These are phyloP conservation scores for Fraxinus latifolia DNA, from an alignment of 305 asterid species.

Conservation along the genomic window DNA sequence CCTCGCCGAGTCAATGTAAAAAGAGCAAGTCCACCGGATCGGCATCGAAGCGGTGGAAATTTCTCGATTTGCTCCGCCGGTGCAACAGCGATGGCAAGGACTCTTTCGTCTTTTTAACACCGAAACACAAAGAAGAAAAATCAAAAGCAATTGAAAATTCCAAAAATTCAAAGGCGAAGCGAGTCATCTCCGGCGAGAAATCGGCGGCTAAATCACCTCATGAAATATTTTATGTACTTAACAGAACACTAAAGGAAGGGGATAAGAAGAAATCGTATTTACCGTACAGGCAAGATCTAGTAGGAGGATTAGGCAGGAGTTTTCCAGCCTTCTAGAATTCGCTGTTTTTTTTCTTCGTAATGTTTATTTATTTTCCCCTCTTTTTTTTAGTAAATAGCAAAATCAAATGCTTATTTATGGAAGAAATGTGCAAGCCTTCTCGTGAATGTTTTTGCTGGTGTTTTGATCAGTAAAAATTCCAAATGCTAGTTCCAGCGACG, in stretches of 20 bases:
- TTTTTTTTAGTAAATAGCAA: no score
- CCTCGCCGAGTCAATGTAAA: conserved; percentile 41
- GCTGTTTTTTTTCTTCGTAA: not conserved
- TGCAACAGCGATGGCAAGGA: conserved; percentile 86
- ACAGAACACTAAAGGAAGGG: conserved; percentile 50
- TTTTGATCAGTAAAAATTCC: not conserved
- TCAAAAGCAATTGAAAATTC: conserved; percentile 7
- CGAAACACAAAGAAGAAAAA: conserved; percentile 36
- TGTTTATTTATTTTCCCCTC: not conserved
- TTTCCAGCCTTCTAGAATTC: conserved; percentile 33
- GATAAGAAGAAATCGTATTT: conserved; percentile 69
- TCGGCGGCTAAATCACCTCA: conserved; percentile 46
- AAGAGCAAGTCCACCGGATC: conserved; percentile 91
- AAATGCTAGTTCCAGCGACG: not conserved
- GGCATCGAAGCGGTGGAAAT: conserved; percentile 64
- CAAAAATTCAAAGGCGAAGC: conserved; percentile 25
- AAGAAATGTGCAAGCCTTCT: no score
- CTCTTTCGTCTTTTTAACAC: conserved; percentile 52
- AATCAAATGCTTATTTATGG: no score
- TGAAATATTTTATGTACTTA: conserved; percentile 56
- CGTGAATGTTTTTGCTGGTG: not conserved
- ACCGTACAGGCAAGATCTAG: conserved; percentile 69
- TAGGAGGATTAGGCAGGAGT: conserved; percentile 43
- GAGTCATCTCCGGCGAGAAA: not conserved
- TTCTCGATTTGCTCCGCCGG: conserved; percentile 66